Percentiles rank a stretch among this genome's conserved stretches.
Evolutionary conservation across 805 yeast species (phyloP).

Genomic region (Candida ovalis): DNA sequence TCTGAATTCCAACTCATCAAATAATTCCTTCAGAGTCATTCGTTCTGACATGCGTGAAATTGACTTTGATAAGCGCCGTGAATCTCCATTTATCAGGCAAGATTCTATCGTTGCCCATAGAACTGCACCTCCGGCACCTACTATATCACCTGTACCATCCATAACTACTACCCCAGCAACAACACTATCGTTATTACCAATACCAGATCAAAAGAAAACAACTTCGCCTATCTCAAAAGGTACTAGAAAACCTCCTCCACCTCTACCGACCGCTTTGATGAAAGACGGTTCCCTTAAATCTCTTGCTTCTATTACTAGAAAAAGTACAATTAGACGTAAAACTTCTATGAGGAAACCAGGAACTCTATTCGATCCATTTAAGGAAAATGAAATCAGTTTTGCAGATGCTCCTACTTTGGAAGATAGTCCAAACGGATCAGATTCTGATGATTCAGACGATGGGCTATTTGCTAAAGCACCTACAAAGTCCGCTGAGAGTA

Average conservation of each 20-base stretch:
- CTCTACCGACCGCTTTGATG: slow-evolving; percentile 9
- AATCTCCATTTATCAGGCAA: slow-evolving; percentile 60
- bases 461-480: slow-evolving; percentile 59
- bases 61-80: slow-evolving; percentile 75
- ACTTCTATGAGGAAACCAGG: slow-evolving; percentile 6
- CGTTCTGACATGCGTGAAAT: slow-evolving; percentile 67
- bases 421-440: slow-evolving; percentile 25
- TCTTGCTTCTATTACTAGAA: slow-evolving; percentile 8
- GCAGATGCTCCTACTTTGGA: slow-evolving; percentile 63
- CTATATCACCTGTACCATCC: slow-evolving; percentile 4
- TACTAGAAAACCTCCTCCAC: slow-evolving; percentile 25
- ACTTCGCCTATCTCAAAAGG: slow-evolving; percentile 7
- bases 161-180: background rate
- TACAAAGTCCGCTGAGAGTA: slow-evolving; percentile 14
- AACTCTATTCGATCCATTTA: slow-evolving; percentile 46
- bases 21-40: slow-evolving; percentile 59
- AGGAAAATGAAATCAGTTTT: slow-evolving; percentile 70
- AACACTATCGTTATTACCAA: background rate
- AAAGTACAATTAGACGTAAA: slow-evolving; percentile 12
- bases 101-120: slow-evolving; percentile 60
- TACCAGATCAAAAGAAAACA: background rate
- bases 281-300: slow-evolving; percentile 6
- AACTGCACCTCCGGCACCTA: slow-evolving; percentile 69
- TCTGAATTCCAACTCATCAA: slow-evolving; percentile 9
- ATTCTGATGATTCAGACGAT: slow-evolving; percentile 46